A percentile compares a stretch with the other conserved stretches of the same genome.
phyloP scores from a whole-genome alignment of 352 stramenopile species.

The Phytophthora rubi region DNA sequence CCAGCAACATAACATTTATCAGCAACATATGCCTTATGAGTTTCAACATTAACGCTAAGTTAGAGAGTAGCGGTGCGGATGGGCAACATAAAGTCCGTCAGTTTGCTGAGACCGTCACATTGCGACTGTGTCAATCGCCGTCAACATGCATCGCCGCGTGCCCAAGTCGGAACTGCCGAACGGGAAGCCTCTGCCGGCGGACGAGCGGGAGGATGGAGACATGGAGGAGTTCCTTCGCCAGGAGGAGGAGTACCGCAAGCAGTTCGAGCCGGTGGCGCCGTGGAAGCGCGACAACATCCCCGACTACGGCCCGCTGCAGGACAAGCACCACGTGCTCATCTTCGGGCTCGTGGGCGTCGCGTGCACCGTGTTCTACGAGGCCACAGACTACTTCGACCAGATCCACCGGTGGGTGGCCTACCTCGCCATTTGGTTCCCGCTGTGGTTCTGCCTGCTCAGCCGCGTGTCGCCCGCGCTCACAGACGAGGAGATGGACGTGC shows the following conservation, averaged over 20 bases:
- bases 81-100: too few species aligned
- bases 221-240: constrained; percentile 47
- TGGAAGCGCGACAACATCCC: constrained; percentile 85
- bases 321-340: constrained; percentile 67
- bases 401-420: constrained; percentile 79
- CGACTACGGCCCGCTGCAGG: constrained; percentile 74
- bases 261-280: constrained; percentile 79
- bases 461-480: constrained; percentile 67
- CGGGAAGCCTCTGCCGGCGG: not conserved
- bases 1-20: too few species aligned
- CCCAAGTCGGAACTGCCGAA: constrained; percentile 18
- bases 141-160: constrained; percentile 29
- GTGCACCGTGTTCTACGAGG: constrained; percentile 78
- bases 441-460: constrained; percentile 80
- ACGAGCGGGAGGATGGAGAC: constrained; percentile 21
- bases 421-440: constrained; percentile 78
- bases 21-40: too few species aligned
- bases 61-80: too few species aligned
- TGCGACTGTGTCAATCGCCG: constrained; percentile 14
- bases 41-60: too few species aligned
- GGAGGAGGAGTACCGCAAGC: constrained; percentile 64
- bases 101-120: not conserved
- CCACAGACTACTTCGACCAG: constrained; percentile 76
- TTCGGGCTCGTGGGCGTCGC: constrained; percentile 71
- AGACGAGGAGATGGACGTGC: constrained; percentile 62